A percentile compares a stretch with the other conserved stretches of the same genome.
Evolutionary conservation across 352 stramenopile genomes (phyloP).

Genomic region (Phytophthora pluvialis): DNA sequence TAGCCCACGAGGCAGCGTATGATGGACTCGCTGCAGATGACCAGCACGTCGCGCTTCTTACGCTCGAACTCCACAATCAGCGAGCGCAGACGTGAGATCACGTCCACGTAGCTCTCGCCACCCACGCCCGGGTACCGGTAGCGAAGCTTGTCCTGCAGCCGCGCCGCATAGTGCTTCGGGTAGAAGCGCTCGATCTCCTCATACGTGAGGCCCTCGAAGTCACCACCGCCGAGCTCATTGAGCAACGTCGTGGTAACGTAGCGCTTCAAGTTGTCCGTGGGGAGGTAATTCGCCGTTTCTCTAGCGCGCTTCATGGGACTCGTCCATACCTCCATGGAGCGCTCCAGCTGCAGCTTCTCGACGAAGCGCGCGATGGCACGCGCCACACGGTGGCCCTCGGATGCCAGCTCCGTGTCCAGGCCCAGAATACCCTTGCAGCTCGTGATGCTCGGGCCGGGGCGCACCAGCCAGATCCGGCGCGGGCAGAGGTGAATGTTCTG

Average conservation of each 20-base stretch:
- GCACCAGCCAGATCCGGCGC: constrained; percentile 91
- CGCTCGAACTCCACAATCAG: constrained; percentile 94
- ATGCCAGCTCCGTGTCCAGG: constrained; percentile 84
- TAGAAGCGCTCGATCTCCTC: constrained; percentile 87
- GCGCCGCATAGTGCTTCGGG: constrained; percentile 86
- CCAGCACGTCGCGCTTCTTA: constrained; percentile 89
- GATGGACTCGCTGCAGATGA: constrained; percentile 86
- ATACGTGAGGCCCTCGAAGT: constrained; percentile 91
- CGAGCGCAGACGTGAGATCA: constrained; percentile 91
- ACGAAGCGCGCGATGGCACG: constrained; percentile 88
- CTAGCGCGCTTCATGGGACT: constrained; percentile 85
- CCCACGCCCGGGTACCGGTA: constrained; percentile 92
- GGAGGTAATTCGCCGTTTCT: constrained; percentile 75
- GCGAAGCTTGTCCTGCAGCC: constrained; percentile 90
- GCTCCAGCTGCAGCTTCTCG: constrained; percentile 73
- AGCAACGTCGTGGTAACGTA: constrained; percentile 90
- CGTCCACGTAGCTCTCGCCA: constrained; percentile 94
- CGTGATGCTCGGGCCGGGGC: constrained; percentile 82
- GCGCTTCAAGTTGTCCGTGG: constrained; percentile 71
- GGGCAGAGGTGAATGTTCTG: constrained; percentile 94
- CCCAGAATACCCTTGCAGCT: constrained; percentile 80
- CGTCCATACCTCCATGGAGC: constrained; percentile 79
- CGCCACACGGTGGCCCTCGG: constrained; percentile 81
- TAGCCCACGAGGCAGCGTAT: constrained; percentile 83
- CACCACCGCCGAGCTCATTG: constrained; percentile 91